Percentiles rank a stretch among this genome's conserved stretches.
phyloP scores from a whole-genome alignment of 2,329 filamentous ascomycete species.

The Pseudocercospora fuligena region DNA sequence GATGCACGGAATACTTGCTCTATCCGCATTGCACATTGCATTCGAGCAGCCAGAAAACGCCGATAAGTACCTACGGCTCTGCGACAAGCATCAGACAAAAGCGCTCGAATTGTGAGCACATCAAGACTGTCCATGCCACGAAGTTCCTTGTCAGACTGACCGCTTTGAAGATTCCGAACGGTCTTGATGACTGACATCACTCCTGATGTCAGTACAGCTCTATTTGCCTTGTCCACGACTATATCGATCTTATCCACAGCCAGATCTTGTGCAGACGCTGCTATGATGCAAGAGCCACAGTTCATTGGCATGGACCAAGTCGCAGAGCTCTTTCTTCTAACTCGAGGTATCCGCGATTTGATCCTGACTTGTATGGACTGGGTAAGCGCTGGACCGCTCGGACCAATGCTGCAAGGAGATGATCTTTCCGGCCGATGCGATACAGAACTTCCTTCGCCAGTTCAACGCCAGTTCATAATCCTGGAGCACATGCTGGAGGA shows the following conservation, averaged over 20 bases:
- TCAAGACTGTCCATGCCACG: too few species aligned
- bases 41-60: slow-evolving; percentile 21
- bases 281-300: slow-evolving; percentile 21
- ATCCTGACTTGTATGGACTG: slow-evolving; percentile 22
- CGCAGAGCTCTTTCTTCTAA: slow-evolving; percentile 28
- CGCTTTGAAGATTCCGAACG: slow-evolving; percentile 21
- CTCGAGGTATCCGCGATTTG: slow-evolving; percentile 26
- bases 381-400: slow-evolving; percentile 22
- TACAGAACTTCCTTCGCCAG: slow-evolving; percentile 9
- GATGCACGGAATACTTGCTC: slow-evolving; percentile 35
- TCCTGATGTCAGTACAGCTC: slow-evolving; percentile 25
- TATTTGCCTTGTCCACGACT: slow-evolving; percentile 30
- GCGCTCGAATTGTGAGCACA: slow-evolving; percentile 23
- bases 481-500: slow-evolving; percentile 20
- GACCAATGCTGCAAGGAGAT: slow-evolving; percentile 17
- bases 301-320: slow-evolving; percentile 29
- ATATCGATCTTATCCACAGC: slow-evolving; percentile 25
- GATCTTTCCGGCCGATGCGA: slow-evolving; percentile 11
- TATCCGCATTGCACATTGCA: slow-evolving; percentile 34
- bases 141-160: too few species aligned
- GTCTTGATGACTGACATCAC: slow-evolving; percentile 29
- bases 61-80: slow-evolving; percentile 27
- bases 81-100: slow-evolving; percentile 34
- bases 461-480: slow-evolving; percentile 15
- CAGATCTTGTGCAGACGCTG: slow-evolving; percentile 20